Evolutionary conservation across 1,139 yeast species (phyloP), one percentile per base, ranked within the genome.

Genomic region (Taiozyma onychis): DNA sequence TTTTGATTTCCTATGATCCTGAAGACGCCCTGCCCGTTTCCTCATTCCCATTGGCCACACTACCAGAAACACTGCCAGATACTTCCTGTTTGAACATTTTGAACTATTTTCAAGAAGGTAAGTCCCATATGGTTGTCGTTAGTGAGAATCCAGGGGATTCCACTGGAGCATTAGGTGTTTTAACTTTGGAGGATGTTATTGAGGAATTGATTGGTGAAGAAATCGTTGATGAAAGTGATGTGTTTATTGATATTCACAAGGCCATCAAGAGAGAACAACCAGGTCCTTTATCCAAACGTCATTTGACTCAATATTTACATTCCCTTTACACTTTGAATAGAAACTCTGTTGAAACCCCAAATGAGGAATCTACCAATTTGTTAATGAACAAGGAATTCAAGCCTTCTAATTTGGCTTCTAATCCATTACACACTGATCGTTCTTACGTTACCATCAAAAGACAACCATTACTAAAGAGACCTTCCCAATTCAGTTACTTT

Each of bases 121-220:
- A 90, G 67, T 85, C 96, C 2, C 99, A 93, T 68, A 93, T 93
- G 99, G 93, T 95, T 60, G 85, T 91, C 43, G 97, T 93, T 13
- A 83, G 95, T 58, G 85, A 83, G 54, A 74, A 76, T 46, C 98
- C 98, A 0, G 99, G 99, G 47, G 90, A 81, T 56, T 83, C 95
- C 4, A 70, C 76, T 35, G 98, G 98, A 26, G 95, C 97, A 0
- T 66, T 86, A 39, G 99, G 99, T 55, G 96, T 93, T 8, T 73
- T 93, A 46, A 93, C 99, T 1, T 74, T 93, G 54, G 99, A 93
- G 68, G 99, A 93, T 66, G 98, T 93, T 16, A 93, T 93, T 64
- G 99, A 93, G 68, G 99, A 93, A 68, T 76, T 93, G 59, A 93
- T 93, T 69, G 99, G 99, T 51, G 98, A 93, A 68, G 99, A 93